Base-by-base conservation (phyloP, 1,139 yeast species). In the Trichomonascaceae sp. region DNA sequence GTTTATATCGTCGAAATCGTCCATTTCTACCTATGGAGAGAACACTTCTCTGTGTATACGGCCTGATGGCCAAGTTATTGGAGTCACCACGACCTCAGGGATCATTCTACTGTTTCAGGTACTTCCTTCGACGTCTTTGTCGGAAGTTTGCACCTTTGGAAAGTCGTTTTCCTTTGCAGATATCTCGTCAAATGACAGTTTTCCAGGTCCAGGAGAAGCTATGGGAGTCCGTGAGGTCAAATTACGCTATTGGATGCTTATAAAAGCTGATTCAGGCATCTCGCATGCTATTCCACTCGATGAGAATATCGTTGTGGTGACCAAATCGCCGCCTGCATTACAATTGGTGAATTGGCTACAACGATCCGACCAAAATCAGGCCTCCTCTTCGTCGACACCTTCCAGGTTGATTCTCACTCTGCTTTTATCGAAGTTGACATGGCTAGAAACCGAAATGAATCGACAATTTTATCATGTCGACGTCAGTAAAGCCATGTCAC, bases 131-230 rank as follows among this genome's bases (percentile, higher is more conserved):
- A 58, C 54, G 36, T 60, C 61, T 27, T 57, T 62, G 9, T 63
- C 60, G 30, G 71, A 70, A 52, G 68, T 66, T 15, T 62, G 66
- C 53, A 56, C 57, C 19, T 60, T 58, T 47, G 62, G 55, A 12
- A 54, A 49, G 50, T 51, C 57, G 15, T 52, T 56, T 49, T 46
- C 50, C 41, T 30, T 48, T 54, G 32, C 47, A 2, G 46, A 53
- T 38, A 39, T 55, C 17, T 55, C 56, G 5, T 51, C 57, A 15
- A 56, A 61, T 7, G 58, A 60, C 15, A 59, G 63, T 17, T 60
- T 63, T 17, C 73, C 74, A 1, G 77, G 76, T 1, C 73, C 74
- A 0, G 76, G 76, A 7, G 76, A 73, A 55, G 70, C 70, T 2
- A 58, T 66, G 19, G 75, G 76, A 3, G 70, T 71, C 3, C 64